phyloP scores from a whole-genome alignment of 75 land plant genomes.

The Picea sitchensis region DNA sequence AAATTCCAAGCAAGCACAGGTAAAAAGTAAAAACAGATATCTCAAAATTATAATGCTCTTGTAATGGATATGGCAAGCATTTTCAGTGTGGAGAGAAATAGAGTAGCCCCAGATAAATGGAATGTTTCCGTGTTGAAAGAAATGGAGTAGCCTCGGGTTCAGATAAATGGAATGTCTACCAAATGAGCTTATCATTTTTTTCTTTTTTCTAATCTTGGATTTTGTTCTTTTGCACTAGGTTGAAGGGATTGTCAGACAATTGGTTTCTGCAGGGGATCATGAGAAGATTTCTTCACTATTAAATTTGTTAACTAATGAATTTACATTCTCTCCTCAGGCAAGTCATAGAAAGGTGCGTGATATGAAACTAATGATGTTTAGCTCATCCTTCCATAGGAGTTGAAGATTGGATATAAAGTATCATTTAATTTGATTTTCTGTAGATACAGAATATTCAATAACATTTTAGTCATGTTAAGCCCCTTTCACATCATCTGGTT shows the following conservation, averaged over 20 bases:
- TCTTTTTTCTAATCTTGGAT: not conserved
- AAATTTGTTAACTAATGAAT: slow-evolving; percentile 65
- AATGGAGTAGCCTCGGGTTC: too few species aligned
- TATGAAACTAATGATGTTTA: too few species aligned
- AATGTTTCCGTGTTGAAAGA: too few species aligned
- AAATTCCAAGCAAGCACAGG: too few species aligned
- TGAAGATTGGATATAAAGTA: not conserved
- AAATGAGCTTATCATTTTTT: too few species aligned
- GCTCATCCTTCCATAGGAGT: not conserved
- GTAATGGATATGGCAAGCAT: too few species aligned
- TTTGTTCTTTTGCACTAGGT: slow-evolving; percentile 35
- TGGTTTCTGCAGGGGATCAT: slow-evolving; percentile 72
- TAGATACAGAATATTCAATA: not conserved
- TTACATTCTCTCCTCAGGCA: slow-evolving; percentile 78
- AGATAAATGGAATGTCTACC: too few species aligned
- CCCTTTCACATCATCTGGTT: not conserved
- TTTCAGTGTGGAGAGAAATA: too few species aligned
- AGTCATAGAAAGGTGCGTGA: slow-evolving; percentile 84
- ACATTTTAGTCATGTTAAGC: not conserved
- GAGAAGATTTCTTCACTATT: slow-evolving; percentile 81
- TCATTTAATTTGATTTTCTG: not conserved
- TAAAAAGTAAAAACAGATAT: too few species aligned
- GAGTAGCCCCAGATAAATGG: too few species aligned
- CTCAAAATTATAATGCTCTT: too few species aligned
- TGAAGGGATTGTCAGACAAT: slow-evolving; percentile 80